Evolutionary conservation across 331 rosid species (phyloP), one percentile per base, ranked within the genome.

Genomic region (Acacia pycnantha): DNA sequence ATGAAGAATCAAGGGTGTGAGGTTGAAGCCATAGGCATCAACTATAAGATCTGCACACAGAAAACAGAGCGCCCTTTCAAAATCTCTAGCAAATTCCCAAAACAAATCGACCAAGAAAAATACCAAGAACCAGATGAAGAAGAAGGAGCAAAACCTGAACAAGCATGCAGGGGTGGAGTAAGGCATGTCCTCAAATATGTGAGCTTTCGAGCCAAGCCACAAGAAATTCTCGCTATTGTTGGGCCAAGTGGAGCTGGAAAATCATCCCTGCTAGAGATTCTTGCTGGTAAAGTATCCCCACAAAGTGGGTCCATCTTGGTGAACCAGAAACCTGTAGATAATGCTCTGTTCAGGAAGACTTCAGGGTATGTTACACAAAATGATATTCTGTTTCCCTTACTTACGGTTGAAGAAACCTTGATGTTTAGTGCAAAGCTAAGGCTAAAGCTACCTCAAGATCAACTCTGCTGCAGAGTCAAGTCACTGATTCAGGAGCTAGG

Each of bases 181-280:
- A 86, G 89, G 81, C 97, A 84, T 54, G 91, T 95, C 9, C 86
- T 95, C 5, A 88, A 88, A 79, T 91, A 86, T 65, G 97, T 95
- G 76, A 83, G 53, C 79, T 95, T 87, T 87, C 27, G 35, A 3
- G 98, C 98, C 18, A 92, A 86, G 77, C 92, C 99, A 29, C 86
- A 91, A 91, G 97, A 95, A 78, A 90, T 95, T 83, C 88, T 92
- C 1, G 99, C 99, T 84, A 92, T 95, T 80, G 94, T 95, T 11
- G 99, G 99, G 67, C 98, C 99, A 37, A 95, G 99, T 46, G 99
- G 99, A 21, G 97, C 99, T 65, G 99, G 99, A 43, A 95, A 95
- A 61, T 95, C 99, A 5, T 90, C 99, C 64, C 82, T 93, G 37
- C 97, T 95, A 19, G 97, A 95, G 86, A 90, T 95, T 79, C 83